A percentile compares a stretch with the other conserved stretches of the same genome.
These are phyloP conservation scores for Rubroboletus pulcherrimus DNA, from an alignment of 768 basidiomycete species.

Conservation along the genomic window DNA sequence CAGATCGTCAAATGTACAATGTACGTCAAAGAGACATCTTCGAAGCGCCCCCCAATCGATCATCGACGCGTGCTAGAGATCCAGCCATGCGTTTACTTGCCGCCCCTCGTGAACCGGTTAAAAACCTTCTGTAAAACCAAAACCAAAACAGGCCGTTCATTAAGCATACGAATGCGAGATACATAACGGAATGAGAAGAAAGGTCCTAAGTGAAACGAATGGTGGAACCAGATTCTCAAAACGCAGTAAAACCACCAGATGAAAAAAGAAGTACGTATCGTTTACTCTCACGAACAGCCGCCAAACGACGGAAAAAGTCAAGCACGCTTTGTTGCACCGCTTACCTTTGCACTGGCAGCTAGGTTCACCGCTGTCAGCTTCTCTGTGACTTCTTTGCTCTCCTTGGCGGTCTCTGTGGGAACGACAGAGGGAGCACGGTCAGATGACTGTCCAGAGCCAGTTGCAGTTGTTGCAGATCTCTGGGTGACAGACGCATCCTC, in stretches of 20 bases:
- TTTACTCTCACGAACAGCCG: neutral
- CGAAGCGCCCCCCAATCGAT: neutral
- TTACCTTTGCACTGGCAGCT: slow-evolving; percentile 32
- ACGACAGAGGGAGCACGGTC: neutral
- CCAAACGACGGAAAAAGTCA: slow-evolving; percentile 12
- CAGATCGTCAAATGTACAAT: neutral
- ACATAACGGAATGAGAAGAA: slow-evolving; percentile 1
- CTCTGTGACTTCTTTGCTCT: slow-evolving; percentile 25
- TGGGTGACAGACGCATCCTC: slow-evolving; percentile 1
- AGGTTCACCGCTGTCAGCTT: slow-evolving; percentile 27
- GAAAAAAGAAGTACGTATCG: neutral
- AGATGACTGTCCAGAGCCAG: neutral
- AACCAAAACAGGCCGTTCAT: slow-evolving; percentile 15
- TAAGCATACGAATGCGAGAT: slow-evolving; percentile 15
- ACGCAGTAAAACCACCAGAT: neutral
- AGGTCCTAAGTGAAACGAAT: neutral
- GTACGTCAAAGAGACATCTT: too few species aligned
- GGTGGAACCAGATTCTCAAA: neutral
- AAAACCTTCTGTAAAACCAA: slow-evolving; percentile 28
- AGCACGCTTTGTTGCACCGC: slow-evolving; percentile 8
- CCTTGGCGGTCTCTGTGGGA: slow-evolving; percentile 13
- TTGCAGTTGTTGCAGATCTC: neutral
- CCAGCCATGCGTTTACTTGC: slow-evolving; percentile 18
- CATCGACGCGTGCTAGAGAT: neutral
- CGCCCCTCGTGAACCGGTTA: slow-evolving; percentile 20